Evolutionary conservation across 345 rosid genomes (phyloP).

Genomic region (Erucastrum elatum): DNA sequence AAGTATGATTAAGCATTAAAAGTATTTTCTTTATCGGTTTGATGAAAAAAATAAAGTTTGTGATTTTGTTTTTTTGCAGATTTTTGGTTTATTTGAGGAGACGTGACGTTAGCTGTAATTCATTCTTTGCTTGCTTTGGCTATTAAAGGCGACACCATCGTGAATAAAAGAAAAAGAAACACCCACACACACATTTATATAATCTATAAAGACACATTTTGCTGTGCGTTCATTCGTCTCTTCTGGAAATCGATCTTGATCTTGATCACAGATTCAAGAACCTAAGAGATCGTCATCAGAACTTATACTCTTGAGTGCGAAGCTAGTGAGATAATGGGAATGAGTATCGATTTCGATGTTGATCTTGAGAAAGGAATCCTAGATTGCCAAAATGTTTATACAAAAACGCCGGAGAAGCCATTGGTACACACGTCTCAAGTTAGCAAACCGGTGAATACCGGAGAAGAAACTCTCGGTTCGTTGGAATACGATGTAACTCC

Average conservation of each 20-base stretch:
- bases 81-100: slow-evolving; percentile 4
- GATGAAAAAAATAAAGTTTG: neutral
- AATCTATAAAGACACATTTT: neutral
- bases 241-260: slow-evolving; percentile 25
- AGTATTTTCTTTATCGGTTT: slow-evolving; percentile 7
- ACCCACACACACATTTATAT: too few relatives aligned
- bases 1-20: slow-evolving; percentile 10
- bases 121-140: slow-evolving; percentile 27
- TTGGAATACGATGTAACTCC: slow-evolving; percentile 24
- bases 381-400: slow-evolving; percentile 39
- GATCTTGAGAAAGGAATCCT: slow-evolving; percentile 72
- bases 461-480: slow-evolving; percentile 42
- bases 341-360: slow-evolving; percentile 48
- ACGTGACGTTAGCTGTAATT: slow-evolving; percentile 36
- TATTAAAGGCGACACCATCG: slow-evolving; percentile 31
- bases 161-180: neutral
- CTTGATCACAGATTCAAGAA: neutral
- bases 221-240: slow-evolving; percentile 22
- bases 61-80: slow-evolving; percentile 20
- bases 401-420: slow-evolving; percentile 40
- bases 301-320: neutral
- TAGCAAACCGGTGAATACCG: slow-evolving; percentile 34
- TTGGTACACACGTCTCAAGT: slow-evolving; percentile 29
- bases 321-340: slow-evolving; percentile 39
- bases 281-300: neutral